Percentiles rank a stretch among this genome's conserved stretches.
Conservation (phyloP, 352 stramenopile genomes). For the Thalassiosira hispida region DNA sequence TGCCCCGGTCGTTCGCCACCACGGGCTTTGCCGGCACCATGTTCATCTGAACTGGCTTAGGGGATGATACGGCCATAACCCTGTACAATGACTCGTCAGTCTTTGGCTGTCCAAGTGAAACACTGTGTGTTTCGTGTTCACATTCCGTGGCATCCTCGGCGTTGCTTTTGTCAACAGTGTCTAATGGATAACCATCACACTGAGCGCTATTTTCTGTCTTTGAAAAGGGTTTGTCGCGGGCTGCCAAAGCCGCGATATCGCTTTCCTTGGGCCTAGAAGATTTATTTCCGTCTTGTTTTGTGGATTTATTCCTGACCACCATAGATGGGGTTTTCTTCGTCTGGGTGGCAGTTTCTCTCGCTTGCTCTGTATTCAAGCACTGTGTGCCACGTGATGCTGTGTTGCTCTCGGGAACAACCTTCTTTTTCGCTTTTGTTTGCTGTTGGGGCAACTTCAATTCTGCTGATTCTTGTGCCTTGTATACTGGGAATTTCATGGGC, state of each 20-base stretch:
- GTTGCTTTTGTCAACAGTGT: neutral
- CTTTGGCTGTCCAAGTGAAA: neutral
- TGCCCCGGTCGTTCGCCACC: neutral
- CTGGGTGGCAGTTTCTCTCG: neutral
- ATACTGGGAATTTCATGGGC: conserved; percentile 40
- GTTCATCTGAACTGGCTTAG: neutral
- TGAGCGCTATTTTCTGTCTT: neutral
- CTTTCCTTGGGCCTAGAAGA: neutral
- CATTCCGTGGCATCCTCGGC: neutral
- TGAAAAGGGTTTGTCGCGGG: neutral
- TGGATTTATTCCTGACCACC: neutral
- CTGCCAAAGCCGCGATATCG: neutral
- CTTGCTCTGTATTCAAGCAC: neutral
- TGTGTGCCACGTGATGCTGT: neutral
- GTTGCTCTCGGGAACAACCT: neutral
- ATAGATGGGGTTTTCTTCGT: neutral
- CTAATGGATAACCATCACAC: neutral
- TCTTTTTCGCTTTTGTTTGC: neutral
- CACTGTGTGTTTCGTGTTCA: neutral
- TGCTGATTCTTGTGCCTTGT: conserved; percentile 1
- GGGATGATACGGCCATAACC: conserved; percentile 17
- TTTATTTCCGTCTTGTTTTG: too few relatives aligned
- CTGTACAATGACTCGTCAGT: conserved; percentile 15
- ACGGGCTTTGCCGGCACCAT: neutral
- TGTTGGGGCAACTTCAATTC: neutral